Evolutionary conservation across 1,284 basidiomycete species (phyloP), one percentile per base, ranked within the genome.

Genomic region (Moesziomyces antarcticus): DNA sequence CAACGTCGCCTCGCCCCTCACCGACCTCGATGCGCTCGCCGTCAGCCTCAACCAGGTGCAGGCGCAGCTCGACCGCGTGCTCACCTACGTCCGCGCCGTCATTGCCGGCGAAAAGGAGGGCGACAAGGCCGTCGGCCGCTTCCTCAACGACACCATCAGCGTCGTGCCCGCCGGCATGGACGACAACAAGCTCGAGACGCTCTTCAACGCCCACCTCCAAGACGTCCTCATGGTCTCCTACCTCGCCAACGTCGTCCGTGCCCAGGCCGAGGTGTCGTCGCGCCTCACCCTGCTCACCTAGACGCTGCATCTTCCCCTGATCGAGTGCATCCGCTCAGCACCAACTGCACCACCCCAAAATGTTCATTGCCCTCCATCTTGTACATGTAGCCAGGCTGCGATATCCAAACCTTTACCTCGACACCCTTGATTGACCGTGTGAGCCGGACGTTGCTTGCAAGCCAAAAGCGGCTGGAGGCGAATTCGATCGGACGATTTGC

Each of bases 181-280:
- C 37, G 76, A 74, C 50, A 70, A 63, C 56, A 71, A 75, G 68
- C 73, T 83, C 56, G 81, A 81, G 54, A 73, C 69, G 2, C 66
- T 83, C 24, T 83, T 83, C 79, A 82, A 83, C 63, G 73, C 79
- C 42, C 78, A 79, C 58, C 52, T 76, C 41, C 87, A 97, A 90
- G 94, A 97, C 84, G 93, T 91, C 20, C 87, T 97, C 73, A 96
- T 95, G 91, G 90, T 98, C 58, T 93, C 93, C 46, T 99, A 98
- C 87, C 88, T 99, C 75, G 92, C 94, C 48, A 97, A 94, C 85
- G 89, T 99, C 73, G 92, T 98, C 56, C 90, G 94, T 76, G 91
- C 93, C 66, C 96, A 99, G 87, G 92, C 93, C 56, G 95, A 98
- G 85, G 90, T 98, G 44, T 93, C 94, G 4, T 90, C 93, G 47